These are phyloP conservation scores for Naganishia vaughanmartiniae DNA, from an alignment of 768 basidiomycete genomes.

Conservation along the genomic window DNA sequence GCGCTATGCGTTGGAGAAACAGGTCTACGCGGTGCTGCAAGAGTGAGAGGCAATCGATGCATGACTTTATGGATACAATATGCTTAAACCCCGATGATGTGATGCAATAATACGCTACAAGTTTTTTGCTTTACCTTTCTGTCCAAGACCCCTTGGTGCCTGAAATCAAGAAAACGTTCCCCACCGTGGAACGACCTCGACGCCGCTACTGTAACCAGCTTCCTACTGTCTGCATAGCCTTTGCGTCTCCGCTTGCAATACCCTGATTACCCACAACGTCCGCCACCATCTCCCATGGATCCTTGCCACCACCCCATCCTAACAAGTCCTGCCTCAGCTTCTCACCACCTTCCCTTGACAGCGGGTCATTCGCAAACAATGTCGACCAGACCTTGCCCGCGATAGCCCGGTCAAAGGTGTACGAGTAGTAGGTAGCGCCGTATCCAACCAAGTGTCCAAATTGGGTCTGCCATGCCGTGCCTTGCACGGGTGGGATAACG, in stretches of 20 bases:
- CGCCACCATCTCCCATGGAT: slow-evolving; percentile 92
- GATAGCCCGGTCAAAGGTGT: slow-evolving; percentile 92
- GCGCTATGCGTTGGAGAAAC: slow-evolving; percentile 24
- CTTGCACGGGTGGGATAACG: slow-evolving; percentile 74
- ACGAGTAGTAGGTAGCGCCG: slow-evolving; percentile 96
- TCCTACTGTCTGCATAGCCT: slow-evolving; percentile 87
- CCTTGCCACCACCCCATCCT: slow-evolving; percentile 78
- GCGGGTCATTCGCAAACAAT: slow-evolving; percentile 67
- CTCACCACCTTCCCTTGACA: slow-evolving; percentile 74
- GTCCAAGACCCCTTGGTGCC: not conserved
- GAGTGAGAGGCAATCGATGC: not conserved
- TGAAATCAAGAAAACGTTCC: not conserved
- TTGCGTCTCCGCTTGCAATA: slow-evolving; percentile 68
- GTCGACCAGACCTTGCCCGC: slow-evolving; percentile 84
- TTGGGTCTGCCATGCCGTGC: slow-evolving; percentile 90
- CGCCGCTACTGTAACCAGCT: slow-evolving; percentile 59
- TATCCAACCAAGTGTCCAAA: slow-evolving; percentile 95
- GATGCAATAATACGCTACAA: slow-evolving; percentile 19
- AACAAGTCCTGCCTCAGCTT: slow-evolving; percentile 74
- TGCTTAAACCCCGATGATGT: not conserved
- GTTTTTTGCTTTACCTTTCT: not conserved
- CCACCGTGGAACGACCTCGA: not conserved
- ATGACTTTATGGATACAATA: slow-evolving; percentile 20
- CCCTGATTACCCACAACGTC: slow-evolving; percentile 58
- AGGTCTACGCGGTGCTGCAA: slow-evolving; percentile 26